Percentiles rank a stretch among this genome's conserved stretches.
These are phyloP conservation scores for Plasmodium vivax DNA, from an alignment of 169 alveolate species.

Conservation along the genomic window DNA sequence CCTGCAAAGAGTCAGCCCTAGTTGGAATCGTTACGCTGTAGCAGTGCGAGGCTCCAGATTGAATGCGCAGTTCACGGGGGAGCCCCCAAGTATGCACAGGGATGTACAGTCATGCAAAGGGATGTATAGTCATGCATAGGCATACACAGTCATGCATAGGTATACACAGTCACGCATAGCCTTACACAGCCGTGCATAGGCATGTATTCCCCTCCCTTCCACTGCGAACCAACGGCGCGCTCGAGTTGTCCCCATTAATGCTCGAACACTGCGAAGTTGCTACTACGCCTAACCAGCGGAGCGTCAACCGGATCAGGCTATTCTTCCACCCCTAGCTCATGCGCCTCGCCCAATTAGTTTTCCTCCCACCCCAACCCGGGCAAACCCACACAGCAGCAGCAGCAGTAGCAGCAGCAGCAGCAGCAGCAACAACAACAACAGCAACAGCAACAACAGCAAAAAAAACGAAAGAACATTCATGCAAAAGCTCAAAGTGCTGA, in stretches of 20 bases:
- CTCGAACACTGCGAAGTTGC: neutral
- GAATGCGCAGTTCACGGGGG: neutral
- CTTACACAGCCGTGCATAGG: too few relatives aligned
- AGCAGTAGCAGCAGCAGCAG: too few relatives aligned
- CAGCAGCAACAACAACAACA: too few relatives aligned
- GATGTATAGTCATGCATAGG: too few relatives aligned
- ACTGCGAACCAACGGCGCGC: neutral
- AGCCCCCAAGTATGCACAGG: neutral
- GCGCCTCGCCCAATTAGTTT: neutral
- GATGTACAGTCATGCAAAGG: neutral
- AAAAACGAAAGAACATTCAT: neutral
- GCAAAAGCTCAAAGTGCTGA: neutral
- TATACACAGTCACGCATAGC: too few relatives aligned
- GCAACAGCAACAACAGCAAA: neutral
- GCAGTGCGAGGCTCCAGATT: neutral
- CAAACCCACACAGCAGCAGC: neutral
- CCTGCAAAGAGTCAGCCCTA: neutral
- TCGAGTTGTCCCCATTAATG: neutral
- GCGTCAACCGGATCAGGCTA: neutral
- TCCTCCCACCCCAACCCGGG: neutral
- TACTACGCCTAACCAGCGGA: neutral
- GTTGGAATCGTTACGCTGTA: neutral
- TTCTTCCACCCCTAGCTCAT: neutral
- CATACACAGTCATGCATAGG: too few relatives aligned
- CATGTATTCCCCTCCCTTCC: neutral